Evolutionary conservation across 306 rosid species (phyloP), one percentile per base, ranked within the genome.

Genomic region (Vigna radiata): DNA sequence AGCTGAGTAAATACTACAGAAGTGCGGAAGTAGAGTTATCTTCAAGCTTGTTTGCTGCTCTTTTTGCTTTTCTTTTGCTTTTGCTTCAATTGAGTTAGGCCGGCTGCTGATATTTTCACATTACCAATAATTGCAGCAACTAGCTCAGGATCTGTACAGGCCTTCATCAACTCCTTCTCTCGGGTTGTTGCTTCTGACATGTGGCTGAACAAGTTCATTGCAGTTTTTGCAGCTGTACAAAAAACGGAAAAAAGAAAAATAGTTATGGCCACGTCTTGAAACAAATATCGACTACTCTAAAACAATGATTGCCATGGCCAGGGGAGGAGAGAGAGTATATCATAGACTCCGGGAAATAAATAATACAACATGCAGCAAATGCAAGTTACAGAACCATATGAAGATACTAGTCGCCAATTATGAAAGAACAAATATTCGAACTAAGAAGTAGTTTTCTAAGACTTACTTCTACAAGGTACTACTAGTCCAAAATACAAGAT

Each of bases 161-260:
- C 99, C 81, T 95, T 95, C 90, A 92, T 92, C 86, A 92, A 84
- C 83, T 95, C 99, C 78, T 92, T 90, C 88, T 95, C 99, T 78
- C 97, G 89, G 53, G 2, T 81, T 29, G 97, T 87, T 63, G 97
- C 85, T 65, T 95, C 97, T 1, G 90, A 89, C 91, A 81, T 95
- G 87, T 95, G 99, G 87, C 97, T 89, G 88, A 95, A 95, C 79
- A 95, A 72, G 83, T 89, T 95, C 96, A 92, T 87, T 49, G 97
- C 97, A 69, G 89, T 92, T 82, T 95, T 95, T 67, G 97, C 96
- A 78, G 96, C 99, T 95, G 36, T 39, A 78, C 18, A 77, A 36
- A 8, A 48, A 58, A 25, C 18, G 0, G 29, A 0, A 29, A 29
- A 41, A 14, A 46, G 49, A 1, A 37, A 7, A 33, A 39, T 19